Conservation (phyloP, 495 filamentous ascomycete species). For the Extremus antarcticus region DNA sequence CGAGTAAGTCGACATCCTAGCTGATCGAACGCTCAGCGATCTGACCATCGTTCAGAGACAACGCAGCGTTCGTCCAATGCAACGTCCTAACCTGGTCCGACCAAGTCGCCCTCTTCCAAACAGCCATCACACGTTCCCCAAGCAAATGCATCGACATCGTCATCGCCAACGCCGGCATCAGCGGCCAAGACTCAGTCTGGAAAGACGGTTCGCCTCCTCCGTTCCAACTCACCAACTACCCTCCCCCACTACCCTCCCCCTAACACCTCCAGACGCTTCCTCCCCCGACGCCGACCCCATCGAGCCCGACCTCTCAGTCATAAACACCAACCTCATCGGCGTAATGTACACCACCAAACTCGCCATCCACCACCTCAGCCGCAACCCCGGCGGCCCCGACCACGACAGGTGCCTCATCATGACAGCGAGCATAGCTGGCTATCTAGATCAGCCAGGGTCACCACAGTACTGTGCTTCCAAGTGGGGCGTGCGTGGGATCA, state of each 20-base stretch:
- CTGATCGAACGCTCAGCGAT: neutral
- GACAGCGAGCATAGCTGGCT: slow-evolving; percentile 6
- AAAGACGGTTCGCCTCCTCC: slow-evolving; percentile 29
- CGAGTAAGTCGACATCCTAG: too few relatives aligned
- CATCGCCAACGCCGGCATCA: neutral
- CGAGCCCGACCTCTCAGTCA: slow-evolving; percentile 41
- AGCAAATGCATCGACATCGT: slow-evolving; percentile 45
- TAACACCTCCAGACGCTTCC: neutral
- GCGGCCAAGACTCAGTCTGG: slow-evolving; percentile 19
- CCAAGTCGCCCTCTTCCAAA: slow-evolving; percentile 50
- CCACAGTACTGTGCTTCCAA: slow-evolving; percentile 14
- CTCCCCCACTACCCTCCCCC: neutral
- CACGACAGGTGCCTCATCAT: slow-evolving; percentile 1
- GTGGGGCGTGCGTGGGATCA: slow-evolving; percentile 9
- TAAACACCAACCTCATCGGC: slow-evolving; percentile 52
- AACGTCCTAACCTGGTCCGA: slow-evolving; percentile 50
- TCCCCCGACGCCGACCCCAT: slow-evolving; percentile 32
- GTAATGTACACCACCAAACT: slow-evolving; percentile 55
- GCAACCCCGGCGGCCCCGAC: neutral
- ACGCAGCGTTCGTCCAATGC: slow-evolving; percentile 32
- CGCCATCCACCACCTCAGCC: slow-evolving; percentile 45
- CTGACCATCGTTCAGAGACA: neutral
- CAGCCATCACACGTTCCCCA: slow-evolving; percentile 41
- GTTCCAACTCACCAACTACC: neutral
- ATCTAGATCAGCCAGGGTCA: slow-evolving; percentile 5